Base-by-base conservation (phyloP, 805 yeast genomes). In the Yarrowia sp. region DNA sequence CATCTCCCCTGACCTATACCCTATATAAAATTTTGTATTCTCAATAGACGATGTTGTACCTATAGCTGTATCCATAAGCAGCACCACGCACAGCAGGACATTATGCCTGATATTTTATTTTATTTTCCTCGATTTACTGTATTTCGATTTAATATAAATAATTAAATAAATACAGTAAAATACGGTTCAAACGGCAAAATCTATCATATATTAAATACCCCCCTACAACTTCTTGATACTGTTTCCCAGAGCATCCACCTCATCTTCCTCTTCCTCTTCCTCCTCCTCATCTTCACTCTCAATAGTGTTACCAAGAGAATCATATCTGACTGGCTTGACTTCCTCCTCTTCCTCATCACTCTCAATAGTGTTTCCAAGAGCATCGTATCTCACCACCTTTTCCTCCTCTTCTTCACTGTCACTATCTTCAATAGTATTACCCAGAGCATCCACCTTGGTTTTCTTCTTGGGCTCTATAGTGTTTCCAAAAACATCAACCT, bases 281-380 rank as follows among this genome's bases (percentile, higher is more conserved):
- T 15, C 50, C 10, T 57, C 33, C 10, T 44, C 18, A 39, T 18
- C 15, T 9, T 43, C 48, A 9, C 18, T n/a, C 36, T 45, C 50
- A 4, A 45, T 45, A 9, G 50, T 45, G 36, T 45, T 45, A 2
- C 67, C 69, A 7, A 48, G 65, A 32, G 63, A 42, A 10, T 66
- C 67, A 9, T 38, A 53, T n/a, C 61, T 3, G 31, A 35, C 47
- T 14, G 32, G 35, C 8, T 38, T 35, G 2, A n/a, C 50, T 7
- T 58, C 65, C 2, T 22, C 33, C 28, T 65, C n/a, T n/a, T n/a
- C 66, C 15, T 44, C 55, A 11, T 41, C 60, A 11, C 17, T 17
- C 14, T 42, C 65, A 28, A 44, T 39, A 6, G 35, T 15, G 28
- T 60, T 65, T 22, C 58, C 65, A 10, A 38, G 38, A n/a, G 61